Evolutionary conservation across 1,284 basidiomycete species (phyloP), one percentile per base, ranked within the genome.

Genomic region (Trametes pubescens): DNA sequence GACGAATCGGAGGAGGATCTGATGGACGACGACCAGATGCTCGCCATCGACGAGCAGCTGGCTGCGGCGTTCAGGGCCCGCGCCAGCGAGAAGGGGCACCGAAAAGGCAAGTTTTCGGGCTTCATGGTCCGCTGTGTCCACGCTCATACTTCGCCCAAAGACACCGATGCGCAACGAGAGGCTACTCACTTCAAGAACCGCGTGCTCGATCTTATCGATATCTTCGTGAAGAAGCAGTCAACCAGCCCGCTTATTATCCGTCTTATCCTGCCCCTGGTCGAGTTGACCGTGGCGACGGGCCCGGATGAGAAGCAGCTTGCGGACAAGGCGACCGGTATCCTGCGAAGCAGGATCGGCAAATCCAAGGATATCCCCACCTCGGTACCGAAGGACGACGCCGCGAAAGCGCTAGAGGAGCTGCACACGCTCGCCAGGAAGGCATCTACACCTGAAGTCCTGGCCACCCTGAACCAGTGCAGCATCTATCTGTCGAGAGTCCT

Each of bases 1-100:
- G 79, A 80, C 9, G 76, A 77, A 46, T 79, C 80, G 1, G 81
- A 91, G 35, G 89, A 92, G 70, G 91, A 92, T 49, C 80, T 90
- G 29, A 91, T 96, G 89, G 92, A 96, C 73, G 97, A 99, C 74
- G 96, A 99, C 51, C 94, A 98, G 79, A 99, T 99, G 97, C 89
- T 98, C 83, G 91, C 92, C 53, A 87, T 99, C 48, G 97, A 99
- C 74, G 93, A 94, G 65, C 94, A 98, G 74, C 86, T 99, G 7
- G 94, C 94, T 6, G 88, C 92, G 62, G 91, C 96, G 43, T 98
- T 99, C 86, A 86, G 86, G 67, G 82, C 86, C 51, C 87, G 88
- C 61, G 78, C 83, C n/a, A 82, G 81, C 56, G 86, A 86, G 64
- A 88, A 84, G 72, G 90, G 86, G 71, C 80, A 81, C 46, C 82